These are phyloP conservation scores for Fusarium coicis DNA, from an alignment of 2,329 filamentous ascomycete species.

Conservation along the genomic window DNA sequence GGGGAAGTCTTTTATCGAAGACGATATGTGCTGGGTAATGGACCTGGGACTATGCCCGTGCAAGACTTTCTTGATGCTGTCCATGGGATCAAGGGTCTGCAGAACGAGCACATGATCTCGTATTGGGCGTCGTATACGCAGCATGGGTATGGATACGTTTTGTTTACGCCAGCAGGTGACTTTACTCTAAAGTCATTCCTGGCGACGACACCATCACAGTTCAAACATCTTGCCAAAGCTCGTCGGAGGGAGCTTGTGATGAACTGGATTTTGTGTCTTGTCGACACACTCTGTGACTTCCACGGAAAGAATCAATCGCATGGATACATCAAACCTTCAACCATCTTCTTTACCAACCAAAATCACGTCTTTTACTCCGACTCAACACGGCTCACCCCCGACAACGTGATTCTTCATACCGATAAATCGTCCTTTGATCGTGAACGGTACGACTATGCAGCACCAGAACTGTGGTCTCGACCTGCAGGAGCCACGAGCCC, in stretches of 20 bases:
- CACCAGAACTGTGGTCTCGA: constrained; percentile 72
- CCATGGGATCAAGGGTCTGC: constrained; percentile 65
- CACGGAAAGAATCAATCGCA: constrained; percentile 73
- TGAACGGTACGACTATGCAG: constrained; percentile 77
- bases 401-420: constrained; percentile 54
- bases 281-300: constrained; percentile 74
- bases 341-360: constrained; percentile 72
- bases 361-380: constrained; percentile 77
- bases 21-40: constrained; percentile 62
- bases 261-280: constrained; percentile 80
- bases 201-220: constrained; percentile 68
- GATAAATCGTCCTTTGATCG: constrained; percentile 68
- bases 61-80: constrained; percentile 71
- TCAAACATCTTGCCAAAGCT: constrained; percentile 70
- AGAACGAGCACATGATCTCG: constrained; percentile 76
- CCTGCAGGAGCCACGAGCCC: constrained; percentile 51
- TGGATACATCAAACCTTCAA: constrained; percentile 76
- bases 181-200: constrained; percentile 75
- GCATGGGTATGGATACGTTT: constrained; percentile 70
- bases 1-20: constrained; percentile 68
- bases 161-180: constrained; percentile 75
- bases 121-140: constrained; percentile 78
- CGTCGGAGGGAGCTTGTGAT: constrained; percentile 69
- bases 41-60: constrained; percentile 56
- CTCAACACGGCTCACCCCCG: constrained; percentile 60